Base-by-base conservation (phyloP, 345 rosid genomes). In the Salix brachista region DNA sequence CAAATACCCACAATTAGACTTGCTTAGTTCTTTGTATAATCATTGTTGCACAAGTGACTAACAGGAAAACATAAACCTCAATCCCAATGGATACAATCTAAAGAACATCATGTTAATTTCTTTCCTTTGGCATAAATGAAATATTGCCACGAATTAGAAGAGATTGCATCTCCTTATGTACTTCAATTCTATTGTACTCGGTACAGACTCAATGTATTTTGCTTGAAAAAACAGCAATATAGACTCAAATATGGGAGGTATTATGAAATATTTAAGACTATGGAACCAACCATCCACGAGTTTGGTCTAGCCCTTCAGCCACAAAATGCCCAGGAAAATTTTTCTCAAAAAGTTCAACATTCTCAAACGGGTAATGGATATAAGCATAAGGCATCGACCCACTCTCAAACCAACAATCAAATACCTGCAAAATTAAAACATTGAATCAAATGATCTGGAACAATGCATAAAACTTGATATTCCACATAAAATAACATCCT, bases 361-460 rank as follows among this genome's bases (percentile, higher is more conserved):
- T 96, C 86, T 96, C 99, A 87, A 96, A 96, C 17, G 99, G 99
- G 74, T 94, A 96, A 82, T 96, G 99, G 73, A 96, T 91, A 86
- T 92, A 93, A 75, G 99, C 99, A 84, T 94, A 96, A 69, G 99
- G 99, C 99, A 96, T 96, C 69, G 99, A 96, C 36, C 99, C 99
- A 80, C 99, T 96, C 83, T 96, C 99, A 83, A 96, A 96, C 99
- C 99, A 96, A 82, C 99, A 96, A 89, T 96, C 99, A 75, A 94
- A 94, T 67, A 96, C 99, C 99, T 96, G 92, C 80, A 79, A 76
- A 77, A 41, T 65, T 48, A 76, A 61, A 69, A 78, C 36, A 25
- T 4, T 6, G 12, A 5, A 73, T 39, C 81, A 73, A 64, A 64
- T 14, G 8, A n/a, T 23, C 58, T 5, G 18, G 5, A 1, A 11